A percentile compares a stretch with the other conserved stretches of the same genome.
Conservation (phyloP, 768 basidiomycete species). For the Tricholoma furcatifolium region DNA sequence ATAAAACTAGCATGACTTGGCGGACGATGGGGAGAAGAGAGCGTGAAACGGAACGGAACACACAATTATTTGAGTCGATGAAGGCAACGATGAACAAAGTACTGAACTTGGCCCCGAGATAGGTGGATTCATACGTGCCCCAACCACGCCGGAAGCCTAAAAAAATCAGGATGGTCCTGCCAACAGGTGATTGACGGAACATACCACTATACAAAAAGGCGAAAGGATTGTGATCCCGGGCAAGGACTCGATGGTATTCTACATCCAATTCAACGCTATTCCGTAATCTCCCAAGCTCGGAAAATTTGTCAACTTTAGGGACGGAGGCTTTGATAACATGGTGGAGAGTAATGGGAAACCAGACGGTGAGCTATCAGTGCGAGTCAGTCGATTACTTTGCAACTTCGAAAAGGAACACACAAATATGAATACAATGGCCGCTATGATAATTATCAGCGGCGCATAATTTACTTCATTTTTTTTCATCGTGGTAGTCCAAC, state of each 20-base stretch:
- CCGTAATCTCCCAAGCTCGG: slow-evolving; percentile 67
- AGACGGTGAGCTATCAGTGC: slow-evolving; percentile 53
- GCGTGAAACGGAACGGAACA: slow-evolving; percentile 58
- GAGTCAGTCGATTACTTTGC: neutral
- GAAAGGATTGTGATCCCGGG: slow-evolving; percentile 65
- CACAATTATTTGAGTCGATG: slow-evolving; percentile 70
- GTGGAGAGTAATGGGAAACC: slow-evolving; percentile 67
- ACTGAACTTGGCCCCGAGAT: slow-evolving; percentile 69
- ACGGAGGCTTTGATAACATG: slow-evolving; percentile 54
- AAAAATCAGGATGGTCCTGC: neutral
- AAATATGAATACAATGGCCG: slow-evolving; percentile 46
- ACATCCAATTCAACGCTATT: slow-evolving; percentile 56
- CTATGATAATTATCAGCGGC: slow-evolving; percentile 57
- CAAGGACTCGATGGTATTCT: slow-evolving; percentile 68
- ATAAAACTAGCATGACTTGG: slow-evolving; percentile 57
- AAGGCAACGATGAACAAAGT: slow-evolving; percentile 65
- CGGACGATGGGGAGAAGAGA: slow-evolving; percentile 53
- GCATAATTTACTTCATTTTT: slow-evolving; percentile 69
- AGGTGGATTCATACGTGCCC: slow-evolving; percentile 64
- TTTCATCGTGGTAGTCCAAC: slow-evolving; percentile 79
- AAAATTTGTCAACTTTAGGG: slow-evolving; percentile 65
- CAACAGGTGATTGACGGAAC: slow-evolving; percentile 15
- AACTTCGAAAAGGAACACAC: slow-evolving; percentile 36
- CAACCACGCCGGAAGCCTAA: slow-evolving; percentile 69
- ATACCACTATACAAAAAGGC: slow-evolving; percentile 68